phyloP scores from a whole-genome alignment of 306 rosid genomes.

The Cucurbita argyrosperma region DNA sequence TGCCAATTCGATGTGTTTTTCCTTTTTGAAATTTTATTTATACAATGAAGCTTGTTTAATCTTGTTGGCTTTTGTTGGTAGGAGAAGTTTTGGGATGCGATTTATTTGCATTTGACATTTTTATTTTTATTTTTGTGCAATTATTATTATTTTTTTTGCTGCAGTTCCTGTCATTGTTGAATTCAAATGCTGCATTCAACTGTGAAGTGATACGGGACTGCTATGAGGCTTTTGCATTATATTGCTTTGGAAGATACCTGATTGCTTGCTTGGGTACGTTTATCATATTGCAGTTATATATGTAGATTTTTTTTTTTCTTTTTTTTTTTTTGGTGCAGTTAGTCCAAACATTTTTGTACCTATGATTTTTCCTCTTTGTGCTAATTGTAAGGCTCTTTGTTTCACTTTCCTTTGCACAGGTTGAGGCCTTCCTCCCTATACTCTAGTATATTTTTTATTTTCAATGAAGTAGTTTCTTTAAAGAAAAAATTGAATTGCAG shows the following conservation, averaged over 20 bases:
- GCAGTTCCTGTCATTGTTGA: slow-evolving; percentile 83
- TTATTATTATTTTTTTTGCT: slow-evolving; percentile 14
- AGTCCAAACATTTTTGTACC: neutral
- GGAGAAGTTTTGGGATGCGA: neutral
- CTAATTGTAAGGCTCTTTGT: neutral
- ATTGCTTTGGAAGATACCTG: slow-evolving; percentile 95
- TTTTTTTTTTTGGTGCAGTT: neutral
- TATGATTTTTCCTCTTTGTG: neutral
- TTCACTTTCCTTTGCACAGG: neutral
- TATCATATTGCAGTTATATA: neutral
- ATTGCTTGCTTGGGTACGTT: slow-evolving; percentile 91
- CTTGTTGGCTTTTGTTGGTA: neutral
- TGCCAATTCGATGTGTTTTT: neutral
- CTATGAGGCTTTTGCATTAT: slow-evolving; percentile 95
- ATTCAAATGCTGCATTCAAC: slow-evolving; percentile 83
- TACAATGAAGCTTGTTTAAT: neutral
- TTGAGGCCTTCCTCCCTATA: neutral
- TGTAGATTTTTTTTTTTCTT: too few species aligned
- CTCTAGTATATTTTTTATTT: neutral
- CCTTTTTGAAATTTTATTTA: neutral
- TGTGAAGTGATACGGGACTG: slow-evolving; percentile 91
- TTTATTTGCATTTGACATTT: neutral
- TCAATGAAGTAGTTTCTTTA: neutral
- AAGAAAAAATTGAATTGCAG: neutral
- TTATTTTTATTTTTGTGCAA: neutral